Evolutionary conservation across 192 early-diverging fungal genomes (phyloP).

Genomic region (Phlyctochytrium arcticum): DNA sequence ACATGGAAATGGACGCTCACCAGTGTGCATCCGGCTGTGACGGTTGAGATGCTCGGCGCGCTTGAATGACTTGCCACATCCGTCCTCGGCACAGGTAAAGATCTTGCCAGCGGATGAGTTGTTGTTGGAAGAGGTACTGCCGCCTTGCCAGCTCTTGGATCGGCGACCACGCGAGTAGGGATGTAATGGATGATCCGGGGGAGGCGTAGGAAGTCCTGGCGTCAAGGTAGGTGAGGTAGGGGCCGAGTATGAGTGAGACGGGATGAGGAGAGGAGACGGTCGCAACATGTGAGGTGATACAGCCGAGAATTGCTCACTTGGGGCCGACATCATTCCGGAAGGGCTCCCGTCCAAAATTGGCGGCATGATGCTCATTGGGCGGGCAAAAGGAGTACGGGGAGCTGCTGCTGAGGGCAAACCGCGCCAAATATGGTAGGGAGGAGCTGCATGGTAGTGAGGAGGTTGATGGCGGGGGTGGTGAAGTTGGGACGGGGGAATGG

Average conservation of each 20-base stretch:
- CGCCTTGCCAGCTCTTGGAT: not conserved
- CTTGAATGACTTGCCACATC: slow-evolving; percentile 50
- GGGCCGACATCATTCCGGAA: not conserved
- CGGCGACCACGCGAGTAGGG: not conserved
- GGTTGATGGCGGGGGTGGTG: not conserved
- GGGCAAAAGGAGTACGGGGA: not conserved
- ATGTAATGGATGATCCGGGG: not conserved
- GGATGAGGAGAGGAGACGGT: not conserved
- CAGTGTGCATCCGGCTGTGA: slow-evolving; percentile 82
- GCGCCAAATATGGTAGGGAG: not conserved
- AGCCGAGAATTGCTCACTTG: not conserved
- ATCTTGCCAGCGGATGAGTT: not conserved
- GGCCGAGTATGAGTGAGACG: not conserved
- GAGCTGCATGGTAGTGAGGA: not conserved
- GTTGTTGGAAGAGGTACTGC: not conserved
- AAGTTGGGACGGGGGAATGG: not conserved
- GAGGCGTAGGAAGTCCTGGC: not conserved
- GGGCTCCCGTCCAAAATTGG: not conserved
- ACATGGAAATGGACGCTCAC: slow-evolving; percentile 77
- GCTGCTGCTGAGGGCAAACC: not conserved
- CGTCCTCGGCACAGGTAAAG: not conserved
- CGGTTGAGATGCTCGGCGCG: slow-evolving; percentile 83
- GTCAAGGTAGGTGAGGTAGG: not conserved
- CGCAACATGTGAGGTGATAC: not conserved
- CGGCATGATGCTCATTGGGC: not conserved